These are phyloP conservation scores for Luffa acutangula DNA, from an alignment of 306 rosid genomes.

Conservation along the genomic window DNA sequence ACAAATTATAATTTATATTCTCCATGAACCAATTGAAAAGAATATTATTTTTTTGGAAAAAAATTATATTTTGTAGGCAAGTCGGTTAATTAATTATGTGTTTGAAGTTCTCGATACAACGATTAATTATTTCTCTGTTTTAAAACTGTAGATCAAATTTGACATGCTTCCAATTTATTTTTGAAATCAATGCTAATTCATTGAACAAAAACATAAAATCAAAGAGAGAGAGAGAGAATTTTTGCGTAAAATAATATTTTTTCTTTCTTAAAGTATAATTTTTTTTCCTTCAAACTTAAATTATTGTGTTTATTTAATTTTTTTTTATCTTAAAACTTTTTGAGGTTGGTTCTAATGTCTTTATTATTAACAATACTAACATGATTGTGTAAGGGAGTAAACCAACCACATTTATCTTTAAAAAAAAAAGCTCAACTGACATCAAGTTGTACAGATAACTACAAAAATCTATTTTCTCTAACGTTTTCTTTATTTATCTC, in stretches of 20 bases:
- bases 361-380: no score
- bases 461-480: no score
- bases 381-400: no score
- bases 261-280: no score
- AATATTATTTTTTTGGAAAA: background rate
- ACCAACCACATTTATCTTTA: no score
- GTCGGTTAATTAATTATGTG: background rate
- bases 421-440: no score
- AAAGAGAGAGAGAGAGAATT: background rate
- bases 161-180: background rate
- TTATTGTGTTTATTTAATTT: no score
- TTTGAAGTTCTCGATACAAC: background rate
- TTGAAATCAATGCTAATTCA: background rate
- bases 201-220: background rate
- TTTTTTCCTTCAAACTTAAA: no score
- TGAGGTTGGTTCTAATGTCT: no score
- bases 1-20: background rate
- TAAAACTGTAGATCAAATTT: background rate
- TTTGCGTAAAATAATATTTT: background rate
- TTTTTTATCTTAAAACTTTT: no score
- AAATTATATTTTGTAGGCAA: background rate
- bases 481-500: no score
- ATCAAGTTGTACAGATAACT: no score
- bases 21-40: background rate
- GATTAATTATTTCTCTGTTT: background rate